Evolutionary conservation across 306 rosid genomes (phyloP).

Genomic region (Trifolium repens): DNA sequence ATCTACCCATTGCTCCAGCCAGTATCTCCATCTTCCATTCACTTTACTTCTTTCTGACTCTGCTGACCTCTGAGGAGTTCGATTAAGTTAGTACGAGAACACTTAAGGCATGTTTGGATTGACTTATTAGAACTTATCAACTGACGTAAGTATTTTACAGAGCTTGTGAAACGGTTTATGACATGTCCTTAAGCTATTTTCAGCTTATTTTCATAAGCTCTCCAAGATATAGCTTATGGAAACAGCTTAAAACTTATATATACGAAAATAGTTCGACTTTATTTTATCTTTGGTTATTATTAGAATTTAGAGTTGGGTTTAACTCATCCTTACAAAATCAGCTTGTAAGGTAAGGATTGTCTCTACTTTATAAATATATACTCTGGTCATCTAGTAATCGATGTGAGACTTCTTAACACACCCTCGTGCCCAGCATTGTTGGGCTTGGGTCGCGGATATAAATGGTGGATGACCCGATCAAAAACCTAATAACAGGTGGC

Average conservation of each 20-base stretch:
- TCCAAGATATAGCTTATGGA: background rate
- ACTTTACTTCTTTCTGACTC: conserved; percentile 77
- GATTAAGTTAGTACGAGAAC: conserved; percentile 27
- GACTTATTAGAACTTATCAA: background rate
- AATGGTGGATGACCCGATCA: too few relatives aligned
- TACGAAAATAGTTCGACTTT: background rate
- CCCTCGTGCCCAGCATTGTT: too few relatives aligned
- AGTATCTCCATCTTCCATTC: conserved; percentile 91
- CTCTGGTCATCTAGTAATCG: too few relatives aligned
- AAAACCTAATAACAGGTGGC: too few relatives aligned
- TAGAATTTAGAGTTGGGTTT: too few relatives aligned
- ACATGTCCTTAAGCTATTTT: background rate
- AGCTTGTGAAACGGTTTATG: background rate
- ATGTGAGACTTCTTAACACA: too few relatives aligned
- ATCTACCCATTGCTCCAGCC: conserved; percentile 98
- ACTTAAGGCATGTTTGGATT: background rate
- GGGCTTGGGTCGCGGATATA: too few relatives aligned
- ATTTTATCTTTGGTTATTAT: background rate
- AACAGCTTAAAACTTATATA: background rate
- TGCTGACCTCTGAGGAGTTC: conserved; percentile 69
- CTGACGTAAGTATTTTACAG: background rate
- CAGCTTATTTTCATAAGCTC: too few relatives aligned
- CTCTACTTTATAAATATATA: too few relatives aligned
- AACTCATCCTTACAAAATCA: too few relatives aligned
- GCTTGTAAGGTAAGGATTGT: too few relatives aligned